phyloP scores from a whole-genome alignment of 371 early-diverging fungal genomes.

The Mortierella sp. region DNA sequence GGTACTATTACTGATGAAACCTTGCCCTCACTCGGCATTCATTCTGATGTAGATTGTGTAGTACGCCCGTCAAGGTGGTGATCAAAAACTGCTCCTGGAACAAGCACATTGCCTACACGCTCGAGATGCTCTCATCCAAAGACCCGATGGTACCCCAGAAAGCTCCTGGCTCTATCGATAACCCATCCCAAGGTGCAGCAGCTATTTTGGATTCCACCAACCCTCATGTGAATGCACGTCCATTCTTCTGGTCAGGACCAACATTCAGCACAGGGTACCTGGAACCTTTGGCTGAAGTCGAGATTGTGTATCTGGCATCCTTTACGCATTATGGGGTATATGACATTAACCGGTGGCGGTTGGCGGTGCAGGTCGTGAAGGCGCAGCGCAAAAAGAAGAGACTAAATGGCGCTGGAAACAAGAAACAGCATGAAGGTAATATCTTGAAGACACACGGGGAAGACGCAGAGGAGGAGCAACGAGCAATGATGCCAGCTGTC shows the following conservation, averaged over 20 bases:
- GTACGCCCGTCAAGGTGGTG: conserved; percentile 62
- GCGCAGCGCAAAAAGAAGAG: conserved; percentile 30
- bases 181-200: conserved; percentile 17
- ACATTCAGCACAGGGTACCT: conserved; percentile 67
- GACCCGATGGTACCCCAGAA: conserved; percentile 51
- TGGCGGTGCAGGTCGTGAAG: conserved; percentile 62
- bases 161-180: conserved; percentile 13
- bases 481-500: conserved; percentile 8
- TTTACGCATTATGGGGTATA: conserved; percentile 76
- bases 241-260: conserved; percentile 75
- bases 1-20: neutral
- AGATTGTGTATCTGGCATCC: conserved; percentile 63
- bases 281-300: conserved; percentile 64
- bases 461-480: conserved; percentile 21
- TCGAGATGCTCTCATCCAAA: conserved; percentile 68
- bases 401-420: neutral
- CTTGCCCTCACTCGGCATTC: neutral
- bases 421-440: neutral
- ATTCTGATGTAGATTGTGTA: conserved; percentile 59
- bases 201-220: conserved; percentile 40
- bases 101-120: conserved; percentile 63
- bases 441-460: neutral
- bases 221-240: conserved; percentile 57
- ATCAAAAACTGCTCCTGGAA: conserved; percentile 77
- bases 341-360: conserved; percentile 81